phyloP scores from a whole-genome alignment of 1,139 yeast genomes.

The Hyphopichia buzzinii region DNA sequence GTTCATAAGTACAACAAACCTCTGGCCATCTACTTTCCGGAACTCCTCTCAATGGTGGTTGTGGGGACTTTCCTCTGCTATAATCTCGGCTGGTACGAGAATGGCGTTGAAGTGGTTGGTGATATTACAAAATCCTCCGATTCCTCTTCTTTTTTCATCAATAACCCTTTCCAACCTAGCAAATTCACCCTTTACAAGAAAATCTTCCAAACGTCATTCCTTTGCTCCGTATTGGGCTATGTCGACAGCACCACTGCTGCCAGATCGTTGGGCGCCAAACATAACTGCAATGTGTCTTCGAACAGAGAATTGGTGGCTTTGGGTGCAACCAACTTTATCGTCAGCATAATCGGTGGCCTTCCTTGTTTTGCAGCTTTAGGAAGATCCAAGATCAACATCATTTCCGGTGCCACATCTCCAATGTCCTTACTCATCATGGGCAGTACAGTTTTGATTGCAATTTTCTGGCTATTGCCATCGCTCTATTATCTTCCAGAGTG shows the following conservation, averaged over 20 bases:
- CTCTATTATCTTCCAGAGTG: conserved; percentile 31
- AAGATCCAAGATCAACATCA: conserved; percentile 32
- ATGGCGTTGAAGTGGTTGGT: conserved; percentile 33
- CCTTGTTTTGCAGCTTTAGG: conserved; percentile 39
- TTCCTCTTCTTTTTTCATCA: conserved; percentile 9
- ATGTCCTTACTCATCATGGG: conserved; percentile 32
- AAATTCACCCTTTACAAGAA: conserved; percentile 20
- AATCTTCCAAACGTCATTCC: conserved; percentile 26
- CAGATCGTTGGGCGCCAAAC: conserved; percentile 29
- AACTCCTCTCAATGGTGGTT: conserved; percentile 30
- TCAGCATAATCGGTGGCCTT: conserved; percentile 28
- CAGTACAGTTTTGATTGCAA: conserved; percentile 19
- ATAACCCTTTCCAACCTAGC: conserved; percentile 22
- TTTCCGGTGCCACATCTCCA: conserved; percentile 35
- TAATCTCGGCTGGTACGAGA: conserved; percentile 19
- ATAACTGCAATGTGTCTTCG: conserved; percentile 30
- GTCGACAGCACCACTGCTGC: conserved; percentile 36
- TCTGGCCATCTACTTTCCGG: conserved; percentile 29
- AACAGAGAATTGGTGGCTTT: conserved; percentile 35
- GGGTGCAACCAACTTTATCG: conserved; percentile 27
- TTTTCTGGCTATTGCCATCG: conserved; percentile 22
- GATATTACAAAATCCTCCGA: conserved; percentile 12
- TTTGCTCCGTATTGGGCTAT: conserved; percentile 32
- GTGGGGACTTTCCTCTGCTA: conserved; percentile 26
- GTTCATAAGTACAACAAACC: conserved; percentile 15